phyloP scores from a whole-genome alignment of 192 early-diverging fungal species.

The Backusella westeae region DNA sequence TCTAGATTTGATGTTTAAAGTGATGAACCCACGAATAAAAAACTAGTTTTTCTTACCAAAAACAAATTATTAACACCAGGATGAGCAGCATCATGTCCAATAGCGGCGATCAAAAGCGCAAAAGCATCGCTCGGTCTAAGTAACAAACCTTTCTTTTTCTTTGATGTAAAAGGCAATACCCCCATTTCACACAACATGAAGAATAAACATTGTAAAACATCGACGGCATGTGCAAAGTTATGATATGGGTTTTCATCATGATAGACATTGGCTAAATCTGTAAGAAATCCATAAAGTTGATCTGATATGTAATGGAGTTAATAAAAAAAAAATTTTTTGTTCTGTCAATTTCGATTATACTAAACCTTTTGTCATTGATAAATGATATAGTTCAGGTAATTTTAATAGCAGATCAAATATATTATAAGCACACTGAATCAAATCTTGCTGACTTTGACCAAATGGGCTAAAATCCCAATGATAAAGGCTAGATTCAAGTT shows the following conservation, averaged over 20 bases:
- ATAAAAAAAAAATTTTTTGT: slow-evolving; percentile 8
- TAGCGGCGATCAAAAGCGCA: slow-evolving; percentile 69
- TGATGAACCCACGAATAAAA: background rate
- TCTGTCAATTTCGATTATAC: background rate
- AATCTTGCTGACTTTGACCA: slow-evolving; percentile 58
- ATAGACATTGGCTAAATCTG: slow-evolving; percentile 53
- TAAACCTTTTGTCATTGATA: slow-evolving; percentile 54
- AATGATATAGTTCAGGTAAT: slow-evolving; percentile 49
- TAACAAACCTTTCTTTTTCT: slow-evolving; percentile 32
- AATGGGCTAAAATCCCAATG: slow-evolving; percentile 73
- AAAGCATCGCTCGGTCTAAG: slow-evolving; percentile 57
- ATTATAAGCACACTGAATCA: slow-evolving; percentile 65
- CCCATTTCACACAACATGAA: slow-evolving; percentile 73
- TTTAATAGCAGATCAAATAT: slow-evolving; percentile 67
- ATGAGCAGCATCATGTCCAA: slow-evolving; percentile 84
- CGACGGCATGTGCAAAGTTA: slow-evolving; percentile 93
- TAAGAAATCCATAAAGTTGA: slow-evolving; percentile 50
- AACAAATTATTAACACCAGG: slow-evolving; percentile 95
- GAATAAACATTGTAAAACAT: slow-evolving; percentile 87
- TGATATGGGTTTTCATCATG: slow-evolving; percentile 82
- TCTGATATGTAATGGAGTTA: slow-evolving; percentile 22
- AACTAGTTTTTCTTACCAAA: slow-evolving; percentile 46
- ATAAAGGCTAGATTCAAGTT: slow-evolving; percentile 30
- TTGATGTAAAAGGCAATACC: slow-evolving; percentile 37
- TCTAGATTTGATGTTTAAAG: slow-evolving; percentile 21